Base-by-base conservation (phyloP, 139 green algal genomes). In the Chlorella sp. region DNA sequence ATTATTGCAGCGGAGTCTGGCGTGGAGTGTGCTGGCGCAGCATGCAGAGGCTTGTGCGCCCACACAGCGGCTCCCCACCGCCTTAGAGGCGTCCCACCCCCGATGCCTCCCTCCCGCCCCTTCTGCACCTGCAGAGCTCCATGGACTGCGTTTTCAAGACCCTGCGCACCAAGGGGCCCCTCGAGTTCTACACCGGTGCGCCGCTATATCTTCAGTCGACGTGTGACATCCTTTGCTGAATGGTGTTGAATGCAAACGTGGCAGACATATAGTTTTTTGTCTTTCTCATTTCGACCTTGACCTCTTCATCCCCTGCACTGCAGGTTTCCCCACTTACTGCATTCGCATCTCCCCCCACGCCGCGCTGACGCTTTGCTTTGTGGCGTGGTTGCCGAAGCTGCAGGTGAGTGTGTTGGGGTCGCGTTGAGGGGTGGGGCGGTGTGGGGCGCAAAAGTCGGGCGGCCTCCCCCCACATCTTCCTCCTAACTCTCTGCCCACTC, bases 101-200 rank as follows among this genome's bases (percentile, higher is more conserved):
- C 17, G 22, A 36, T 40, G 40, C 40, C 13, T 7, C 22, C 36
- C 19, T 30, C 69, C 40, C 28, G 14, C 72, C 46, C n/a, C 16
- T 11, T 9, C 70, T 14, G 14, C n/a, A n/a, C 4, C 41, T 41
- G 44, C 79, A 98, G 76, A 97, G 95, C 86, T 87, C 93, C 28
- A 73, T 98, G 1, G 97, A 99, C 90, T 99, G 97, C 86, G 95
- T 92, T 3, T 4, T 94, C 32, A 93, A 98, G 88, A 96, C 92
- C 48, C 79, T 97, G 46, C 85, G 60, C 28, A 48, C 89, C 54
- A 88, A 90, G 83, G 97, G 97, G 1, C 94, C 93, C 20, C 90
- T 99, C 44, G 96, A 94, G 78, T 99, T 99, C 90, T 99, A 99
- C 94, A 98, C 95, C 36, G 97, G 77, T 64, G 72, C 11, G 43